Conservation (phyloP, 371 early-diverging fungal genomes). For the Choanephora cucurbitarum region DNA sequence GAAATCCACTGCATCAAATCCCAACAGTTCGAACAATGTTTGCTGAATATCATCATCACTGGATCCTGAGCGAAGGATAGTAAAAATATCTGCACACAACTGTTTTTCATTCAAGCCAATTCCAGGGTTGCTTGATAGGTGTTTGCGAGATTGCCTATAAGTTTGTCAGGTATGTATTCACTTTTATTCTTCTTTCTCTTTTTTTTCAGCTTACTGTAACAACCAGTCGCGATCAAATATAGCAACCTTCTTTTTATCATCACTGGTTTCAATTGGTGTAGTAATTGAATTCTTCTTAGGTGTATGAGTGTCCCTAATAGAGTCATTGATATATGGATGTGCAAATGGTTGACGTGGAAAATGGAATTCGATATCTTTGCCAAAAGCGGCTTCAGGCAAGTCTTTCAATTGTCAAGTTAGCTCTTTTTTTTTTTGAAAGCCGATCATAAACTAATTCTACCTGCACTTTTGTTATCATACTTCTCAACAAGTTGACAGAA, state of each 20-base stretch:
- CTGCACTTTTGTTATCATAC: neutral
- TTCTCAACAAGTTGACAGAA: constrained; percentile 18
- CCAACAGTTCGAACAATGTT: constrained; percentile 73
- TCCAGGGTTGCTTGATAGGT: constrained; percentile 14
- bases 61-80: constrained; percentile 54
- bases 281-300: neutral
- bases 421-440: too few relatives aligned
- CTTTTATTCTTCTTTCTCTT: too few relatives aligned
- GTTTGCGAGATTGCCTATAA: constrained; percentile 37
- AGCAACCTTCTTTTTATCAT: neutral
- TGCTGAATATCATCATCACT: constrained; percentile 66
- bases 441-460: too few relatives aligned
- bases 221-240: constrained; percentile 56
- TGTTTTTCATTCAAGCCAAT: constrained; percentile 32
- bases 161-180: neutral
- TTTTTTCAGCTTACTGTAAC: constrained; percentile 38
- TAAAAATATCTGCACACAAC: constrained; percentile 58
- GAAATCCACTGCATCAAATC: constrained; percentile 74
- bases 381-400: constrained; percentile 6
- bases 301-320: neutral
- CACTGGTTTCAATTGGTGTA: neutral
- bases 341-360: constrained; percentile 10
- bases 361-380: constrained; percentile 14
- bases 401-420: too few relatives aligned
- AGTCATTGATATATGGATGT: neutral